Conservation (phyloP, 139 green algal genomes). For the Nannochloris sp. region DNA sequence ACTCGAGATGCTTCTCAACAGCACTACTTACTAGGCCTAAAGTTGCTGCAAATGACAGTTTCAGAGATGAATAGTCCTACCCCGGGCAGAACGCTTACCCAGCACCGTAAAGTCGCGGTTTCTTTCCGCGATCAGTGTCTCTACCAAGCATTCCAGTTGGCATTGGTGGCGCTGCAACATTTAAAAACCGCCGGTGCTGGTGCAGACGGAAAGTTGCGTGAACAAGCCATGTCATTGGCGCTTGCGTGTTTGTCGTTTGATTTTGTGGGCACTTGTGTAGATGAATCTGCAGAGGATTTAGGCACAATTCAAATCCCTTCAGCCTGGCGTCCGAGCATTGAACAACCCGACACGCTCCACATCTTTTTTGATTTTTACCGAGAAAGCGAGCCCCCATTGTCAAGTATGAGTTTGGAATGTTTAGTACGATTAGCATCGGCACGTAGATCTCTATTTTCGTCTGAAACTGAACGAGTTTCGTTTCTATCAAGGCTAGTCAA, state of each 20-base stretch:
- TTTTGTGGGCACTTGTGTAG: slow-evolving; percentile 94
- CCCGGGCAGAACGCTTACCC: slow-evolving; percentile 77
- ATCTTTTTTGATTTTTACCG: slow-evolving; percentile 90
- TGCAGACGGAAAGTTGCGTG: slow-evolving; percentile 62
- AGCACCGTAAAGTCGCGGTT: slow-evolving; percentile 83
- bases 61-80: slow-evolving; percentile 87
- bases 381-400: slow-evolving; percentile 68
- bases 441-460: slow-evolving; percentile 81
- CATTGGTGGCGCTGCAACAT: slow-evolving; percentile 45
- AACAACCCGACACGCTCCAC: slow-evolving; percentile 79
- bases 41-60: slow-evolving; percentile 83
- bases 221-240: slow-evolving; percentile 70
- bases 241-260: slow-evolving; percentile 92
- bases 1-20: slow-evolving; percentile 16
- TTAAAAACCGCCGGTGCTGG: slow-evolving; percentile 32
- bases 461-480: slow-evolving; percentile 71
- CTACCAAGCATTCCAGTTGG: slow-evolving; percentile 48
- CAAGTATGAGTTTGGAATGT: slow-evolving; percentile 67
- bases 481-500: slow-evolving; percentile 68
- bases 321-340: slow-evolving; percentile 53
- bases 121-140: slow-evolving; percentile 35
- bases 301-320: slow-evolving; percentile 86
- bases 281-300: slow-evolving; percentile 91
- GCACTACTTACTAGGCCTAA: slow-evolving; percentile 88
- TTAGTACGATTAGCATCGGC: slow-evolving; percentile 86